Base-by-base conservation (phyloP, 331 rosid genomes). In the Saraca asoca region DNA sequence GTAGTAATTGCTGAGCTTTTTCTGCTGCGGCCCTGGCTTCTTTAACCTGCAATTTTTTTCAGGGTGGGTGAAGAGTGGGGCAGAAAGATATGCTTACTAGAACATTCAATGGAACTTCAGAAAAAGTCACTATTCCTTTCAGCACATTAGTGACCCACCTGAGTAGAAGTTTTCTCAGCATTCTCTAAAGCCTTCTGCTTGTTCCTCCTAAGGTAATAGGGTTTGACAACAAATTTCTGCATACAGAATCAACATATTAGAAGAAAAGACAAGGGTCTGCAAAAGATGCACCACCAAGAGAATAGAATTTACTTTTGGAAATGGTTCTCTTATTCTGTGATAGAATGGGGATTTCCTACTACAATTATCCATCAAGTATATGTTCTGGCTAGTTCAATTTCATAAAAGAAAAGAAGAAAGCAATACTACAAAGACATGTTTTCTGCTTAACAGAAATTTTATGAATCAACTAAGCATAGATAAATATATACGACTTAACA, bases 21-120 rank as follows among this genome's bases (percentile, higher is more conserved):
- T 86, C 95, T 13, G 96, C 92, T 9, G 96, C 83, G 0, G 88
- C 81, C 83, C 80, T 80, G 54, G 88, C 95, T 86, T 90, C 91
- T 64, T 37, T 72, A 64, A 90, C 95, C 96, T 90, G 77, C 68
- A 85, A 72, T 39, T 39, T 39, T 39, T 6, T 24, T 14, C 42
- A 48, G 59, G 60, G 64, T 7, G 0, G 14, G 50, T 46, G 31
- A 24, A 24, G 14, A 7, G 35, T 7, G 43, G 1, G 10, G 43
- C 11, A 10, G 0, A 39, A 39, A 39, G 11, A 39, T 6, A 42
- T 5, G 38, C 61, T 68, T 62, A 63, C 35, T 42, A 67, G 12
- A 37, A 39, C 24, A 29, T 49, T 44, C 58, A 71, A 45, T 48
- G 59, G 58, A 48, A 33, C 56, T 7, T 58, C 53, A n/a, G 35